A percentile compares a stretch with the other conserved stretches of the same genome.
These are phyloP conservation scores for Leccinum broughii DNA, from an alignment of 768 basidiomycete genomes.

Conservation along the genomic window DNA sequence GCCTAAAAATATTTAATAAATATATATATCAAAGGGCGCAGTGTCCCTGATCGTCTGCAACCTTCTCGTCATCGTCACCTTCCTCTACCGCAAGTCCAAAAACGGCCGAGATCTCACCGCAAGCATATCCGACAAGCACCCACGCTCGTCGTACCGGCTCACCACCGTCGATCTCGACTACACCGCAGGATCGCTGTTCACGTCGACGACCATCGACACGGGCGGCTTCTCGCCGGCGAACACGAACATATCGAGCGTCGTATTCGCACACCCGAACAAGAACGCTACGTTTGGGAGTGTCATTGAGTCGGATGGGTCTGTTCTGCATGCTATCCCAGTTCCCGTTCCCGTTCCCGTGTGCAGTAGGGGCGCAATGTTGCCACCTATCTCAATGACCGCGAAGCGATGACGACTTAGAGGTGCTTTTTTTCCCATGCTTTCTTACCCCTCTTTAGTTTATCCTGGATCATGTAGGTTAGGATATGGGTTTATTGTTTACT, in stretches of 20 bases:
- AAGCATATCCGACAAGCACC: slow-evolving; percentile 1
- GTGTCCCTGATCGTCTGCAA: slow-evolving; percentile 44
- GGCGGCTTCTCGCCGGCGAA: not conserved
- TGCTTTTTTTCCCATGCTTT: not conserved
- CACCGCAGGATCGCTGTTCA: slow-evolving; percentile 4
- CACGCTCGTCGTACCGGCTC: slow-evolving; percentile 11
- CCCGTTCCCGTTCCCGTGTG: not conserved
- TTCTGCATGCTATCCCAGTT: not conserved
- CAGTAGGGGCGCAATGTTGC: not conserved
- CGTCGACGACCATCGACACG: not conserved
- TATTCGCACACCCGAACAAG: not conserved
- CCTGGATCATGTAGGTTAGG: not conserved
- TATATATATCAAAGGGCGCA: slow-evolving; percentile 27
- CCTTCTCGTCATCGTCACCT: slow-evolving; percentile 40
- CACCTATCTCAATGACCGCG: not conserved
- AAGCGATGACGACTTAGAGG: not conserved
- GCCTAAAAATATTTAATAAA: not conserved
- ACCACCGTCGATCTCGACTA: slow-evolving; percentile 29
- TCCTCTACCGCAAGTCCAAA: slow-evolving; percentile 27
- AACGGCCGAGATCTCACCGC: slow-evolving; percentile 16
- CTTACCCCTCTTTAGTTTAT: not conserved
- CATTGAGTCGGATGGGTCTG: not conserved
- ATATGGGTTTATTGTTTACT: not conserved
- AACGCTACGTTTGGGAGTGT: not conserved
- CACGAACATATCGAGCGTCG: slow-evolving; percentile 11